phyloP scores from a whole-genome alignment of 176 grass and related monocot species.

The Lolium rigidum region DNA sequence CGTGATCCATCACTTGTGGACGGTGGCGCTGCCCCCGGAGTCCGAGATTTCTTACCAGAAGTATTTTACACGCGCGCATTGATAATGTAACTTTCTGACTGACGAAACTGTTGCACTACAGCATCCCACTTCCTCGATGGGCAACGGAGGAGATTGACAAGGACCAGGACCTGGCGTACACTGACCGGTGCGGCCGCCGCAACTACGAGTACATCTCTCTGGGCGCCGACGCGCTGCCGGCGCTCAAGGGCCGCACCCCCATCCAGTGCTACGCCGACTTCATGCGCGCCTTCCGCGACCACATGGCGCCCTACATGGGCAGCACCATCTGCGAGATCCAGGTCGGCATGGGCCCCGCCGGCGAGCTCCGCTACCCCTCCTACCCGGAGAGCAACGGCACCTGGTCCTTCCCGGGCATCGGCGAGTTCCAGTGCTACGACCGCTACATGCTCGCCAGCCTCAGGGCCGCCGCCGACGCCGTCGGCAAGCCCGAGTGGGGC shows the following conservation, averaged over 20 bases:
- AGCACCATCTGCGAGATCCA: slow-evolving; percentile 71
- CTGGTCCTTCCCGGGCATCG: slow-evolving; percentile 70
- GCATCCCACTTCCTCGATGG: slow-evolving; percentile 71
- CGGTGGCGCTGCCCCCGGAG: slow-evolving; percentile 29
- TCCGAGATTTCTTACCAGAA: neutral
- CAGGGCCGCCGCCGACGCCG: slow-evolving; percentile 51
- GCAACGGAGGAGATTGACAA: slow-evolving; percentile 68
- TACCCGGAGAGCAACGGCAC: slow-evolving; percentile 71
- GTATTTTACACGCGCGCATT: no score
- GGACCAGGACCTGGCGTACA: slow-evolving; percentile 75
- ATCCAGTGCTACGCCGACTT: slow-evolving; percentile 78
- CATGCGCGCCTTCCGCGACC: slow-evolving; percentile 78
- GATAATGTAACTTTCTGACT: no score
- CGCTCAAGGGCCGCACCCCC: slow-evolving; percentile 65
- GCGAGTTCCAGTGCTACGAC: slow-evolving; percentile 76
- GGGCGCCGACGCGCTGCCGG: slow-evolving; percentile 61
- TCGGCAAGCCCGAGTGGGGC: slow-evolving; percentile 66
- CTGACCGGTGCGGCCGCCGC: slow-evolving; percentile 61
- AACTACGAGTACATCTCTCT: slow-evolving; percentile 76
- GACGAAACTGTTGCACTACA: neutral
- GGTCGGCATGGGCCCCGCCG: slow-evolving; percentile 77
- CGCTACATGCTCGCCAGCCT: slow-evolving; percentile 60
- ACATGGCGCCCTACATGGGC: slow-evolving; percentile 55
- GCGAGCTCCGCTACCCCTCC: slow-evolving; percentile 75
- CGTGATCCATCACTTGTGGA: slow-evolving; percentile 6